Evolutionary conservation across 2,329 filamentous ascomycete species (phyloP).

Genomic region (Sporothrix inflata): DNA sequence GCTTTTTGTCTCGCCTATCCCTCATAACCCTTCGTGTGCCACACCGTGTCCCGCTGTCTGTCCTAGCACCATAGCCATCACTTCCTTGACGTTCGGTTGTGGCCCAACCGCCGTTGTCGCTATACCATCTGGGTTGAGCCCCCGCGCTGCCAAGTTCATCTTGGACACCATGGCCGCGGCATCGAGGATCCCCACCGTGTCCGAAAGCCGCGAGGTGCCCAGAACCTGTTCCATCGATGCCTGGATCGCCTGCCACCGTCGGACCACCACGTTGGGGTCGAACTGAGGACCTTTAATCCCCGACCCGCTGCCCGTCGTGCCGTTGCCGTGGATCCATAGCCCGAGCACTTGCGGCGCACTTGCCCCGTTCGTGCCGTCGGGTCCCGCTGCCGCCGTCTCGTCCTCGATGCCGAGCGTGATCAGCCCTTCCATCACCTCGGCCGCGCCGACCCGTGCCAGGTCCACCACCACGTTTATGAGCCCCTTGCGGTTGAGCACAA

Average conservation of each 20-base stretch:
- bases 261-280: slow-evolving; percentile 43
- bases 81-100: slow-evolving; percentile 50
- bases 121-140: slow-evolving; percentile 39
- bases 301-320: slow-evolving; percentile 17
- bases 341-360: slow-evolving; percentile 50
- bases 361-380: not conserved
- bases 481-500: slow-evolving; percentile 73
- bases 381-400: not conserved
- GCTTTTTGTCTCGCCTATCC: not conserved
- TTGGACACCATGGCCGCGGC: slow-evolving; percentile 21
- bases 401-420: slow-evolving; percentile 32
- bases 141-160: slow-evolving; percentile 9
- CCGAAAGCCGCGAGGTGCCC: slow-evolving; percentile 24
- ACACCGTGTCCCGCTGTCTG: slow-evolving; percentile 1
- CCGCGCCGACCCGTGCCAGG: slow-evolving; percentile 62
- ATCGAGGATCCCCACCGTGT: slow-evolving; percentile 27
- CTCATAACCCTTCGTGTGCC: not conserved
- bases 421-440: slow-evolving; percentile 64
- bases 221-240: slow-evolving; percentile 29
- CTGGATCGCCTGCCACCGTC: slow-evolving; percentile 46
- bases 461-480: slow-evolving; percentile 72
- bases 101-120: slow-evolving; percentile 51
- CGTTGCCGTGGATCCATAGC: slow-evolving; percentile 55
- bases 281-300: slow-evolving; percentile 25
- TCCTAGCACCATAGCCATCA: slow-evolving; percentile 36